Evolutionary conservation across 208 protist genomes (phyloP).

Genomic region (Zelonia costaricensis): DNA sequence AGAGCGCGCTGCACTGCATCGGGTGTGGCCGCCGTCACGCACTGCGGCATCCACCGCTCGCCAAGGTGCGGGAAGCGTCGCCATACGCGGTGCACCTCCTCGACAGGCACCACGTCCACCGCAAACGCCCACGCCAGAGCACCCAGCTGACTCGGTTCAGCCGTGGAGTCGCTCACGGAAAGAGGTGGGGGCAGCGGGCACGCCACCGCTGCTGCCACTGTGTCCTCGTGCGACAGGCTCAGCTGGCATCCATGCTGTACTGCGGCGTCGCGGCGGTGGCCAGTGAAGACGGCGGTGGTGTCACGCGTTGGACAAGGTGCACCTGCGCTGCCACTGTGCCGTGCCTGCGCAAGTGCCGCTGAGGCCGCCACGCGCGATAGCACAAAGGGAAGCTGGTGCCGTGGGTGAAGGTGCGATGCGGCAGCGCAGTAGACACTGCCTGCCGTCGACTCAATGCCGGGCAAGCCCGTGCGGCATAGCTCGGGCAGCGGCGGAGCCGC

Average conservation of each 20-base stretch:
- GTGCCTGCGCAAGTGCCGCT: conserved; percentile 24
- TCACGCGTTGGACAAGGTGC: too few relatives aligned
- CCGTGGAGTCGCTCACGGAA: neutral
- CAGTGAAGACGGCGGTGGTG: conserved; percentile 27
- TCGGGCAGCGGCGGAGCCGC: conserved; percentile 1
- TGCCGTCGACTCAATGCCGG: neutral
- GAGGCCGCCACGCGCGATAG: conserved; percentile 69
- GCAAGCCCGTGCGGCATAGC: conserved; percentile 1
- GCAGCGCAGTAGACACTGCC: neutral
- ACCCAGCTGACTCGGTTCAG: neutral
- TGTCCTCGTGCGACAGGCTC: conserved; percentile 58
- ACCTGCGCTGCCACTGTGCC: neutral
- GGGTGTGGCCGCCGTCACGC: neutral
- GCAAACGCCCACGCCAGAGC: neutral
- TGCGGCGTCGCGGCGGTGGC: conserved; percentile 24
- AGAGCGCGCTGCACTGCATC: neutral
- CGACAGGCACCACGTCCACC: conserved; percentile 51
- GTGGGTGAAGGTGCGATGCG: conserved; percentile 21
- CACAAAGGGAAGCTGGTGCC: conserved; percentile 50
- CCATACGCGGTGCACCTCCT: conserved; percentile 31
- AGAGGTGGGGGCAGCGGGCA: conserved; percentile 15
- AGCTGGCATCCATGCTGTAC: conserved; percentile 31
- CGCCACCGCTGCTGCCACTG: conserved; percentile 40
- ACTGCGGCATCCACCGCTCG: conserved; percentile 33
- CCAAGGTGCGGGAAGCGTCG: conserved; percentile 29